Base-by-base conservation (phyloP, 768 basidiomycete genomes). In the Tremella yokohamensis region DNA sequence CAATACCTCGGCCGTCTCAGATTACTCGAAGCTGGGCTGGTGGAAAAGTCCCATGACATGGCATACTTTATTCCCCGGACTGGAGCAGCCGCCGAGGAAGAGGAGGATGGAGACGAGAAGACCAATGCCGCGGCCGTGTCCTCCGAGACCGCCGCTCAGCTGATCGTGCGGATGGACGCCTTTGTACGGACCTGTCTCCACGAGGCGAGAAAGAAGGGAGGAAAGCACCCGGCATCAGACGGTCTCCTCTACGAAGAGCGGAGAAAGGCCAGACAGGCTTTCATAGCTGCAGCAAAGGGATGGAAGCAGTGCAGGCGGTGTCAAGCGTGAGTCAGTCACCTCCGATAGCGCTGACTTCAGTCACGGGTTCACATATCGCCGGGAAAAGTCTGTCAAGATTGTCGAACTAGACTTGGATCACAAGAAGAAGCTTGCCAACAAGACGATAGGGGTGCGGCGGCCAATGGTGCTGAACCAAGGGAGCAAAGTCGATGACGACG, bases 351-450 rank as follows among this genome's bases (percentile, higher is more conserved):
- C 51, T 61, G 47, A 57, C 39, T 19, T 42, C 63, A 93, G 90
- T 25, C 77, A 82, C 65, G 85, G 83, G 1, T 92, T 89, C 73
- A 90, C 91, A 0, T 90, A 88, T 78, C 87, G 93, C 53, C 97
- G 90, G 76, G 96, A 99, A 71, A 90, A 89, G 0, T 82, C 88
- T 76, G 90, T 88, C 51, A 98, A 97, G 78, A 83, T 99, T 55
- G 87, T 98, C 72, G 92, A 98, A 78, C 89, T 90, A 70, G 92
- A 93, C 66, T 82, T 98, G 29, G 81, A 89, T 6, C 51, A 75
- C 1, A 94, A 91, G 76, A 86, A 90, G 74, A 91, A 89, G 76
- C 81, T 75, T 45, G 76, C 79, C 40, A 82, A 86, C 71, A 68
- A 72, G 4, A 81, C 83, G 16, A 53, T 83, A 9, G 79, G 82